Evolutionary conservation across 352 stramenopile species (phyloP), one percentile per base, ranked within the genome.

Genomic region (Blastocystis sp.): DNA sequence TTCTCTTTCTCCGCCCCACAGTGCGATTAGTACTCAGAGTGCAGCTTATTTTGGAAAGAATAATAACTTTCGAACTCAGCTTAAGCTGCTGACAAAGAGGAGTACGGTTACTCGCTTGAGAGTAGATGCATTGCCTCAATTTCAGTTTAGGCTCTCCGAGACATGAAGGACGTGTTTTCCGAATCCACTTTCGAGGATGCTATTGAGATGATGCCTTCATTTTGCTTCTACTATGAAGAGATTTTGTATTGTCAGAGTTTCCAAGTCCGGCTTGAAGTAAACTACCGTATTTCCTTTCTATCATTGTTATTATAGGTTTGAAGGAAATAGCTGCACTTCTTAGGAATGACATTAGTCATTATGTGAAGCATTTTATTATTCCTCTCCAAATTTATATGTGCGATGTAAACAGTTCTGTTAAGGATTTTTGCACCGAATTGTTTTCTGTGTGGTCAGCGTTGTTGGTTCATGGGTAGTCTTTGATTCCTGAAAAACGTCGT

Each of bases 241-340:
- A 55, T 50, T n/a, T 4, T 85, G 73, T 85, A 85, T 85, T 85
- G 73, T 30, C 73, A 85, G 73, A 85, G 73, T 45, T 85, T 85
- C 53, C 73, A 69, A 66, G 73, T 85, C 34, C 73, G 73, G 39
- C 47, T 53, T 24, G 73, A 85, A 41, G 53, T 66, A 1, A 85
- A 68, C 16, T 45, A 66, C 13, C 20, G 73, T 85, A 85, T 2
- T 0, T 69, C 9, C 30, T 50, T 24, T 69, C 20, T n/a, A 18
- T 3, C 24, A 37, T 45, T 5, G 18, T 45, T 54, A 65, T 54
- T 50, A 50, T 9, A 85, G 73, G 59, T 20, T 69, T 85, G 26
- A 1, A n/a, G n/a, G 53, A 62, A 24, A 26, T 45, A 5, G 20
- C 16, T 41, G 13, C 5, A 13, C 26, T 85, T 85, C 73, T 85